phyloP scores from a whole-genome alignment of 2,329 filamentous ascomycete genomes.

The Chaetomium sp. region DNA sequence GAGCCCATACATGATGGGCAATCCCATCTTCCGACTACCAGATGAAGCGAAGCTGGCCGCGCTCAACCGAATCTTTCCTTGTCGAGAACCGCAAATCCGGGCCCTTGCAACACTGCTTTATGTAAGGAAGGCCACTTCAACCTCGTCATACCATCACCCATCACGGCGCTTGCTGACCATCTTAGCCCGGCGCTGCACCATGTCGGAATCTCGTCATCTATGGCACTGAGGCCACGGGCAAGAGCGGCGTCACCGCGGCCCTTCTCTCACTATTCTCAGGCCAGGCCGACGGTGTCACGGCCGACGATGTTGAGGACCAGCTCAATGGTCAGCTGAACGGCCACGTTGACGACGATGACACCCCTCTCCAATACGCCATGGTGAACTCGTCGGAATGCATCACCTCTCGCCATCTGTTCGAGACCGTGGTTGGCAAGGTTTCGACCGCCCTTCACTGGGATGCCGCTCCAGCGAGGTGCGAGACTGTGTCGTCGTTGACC shows the following conservation, averaged over 20 bases:
- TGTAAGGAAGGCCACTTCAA: conserved; percentile 30
- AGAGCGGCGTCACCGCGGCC: conserved; percentile 62
- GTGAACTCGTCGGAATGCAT: conserved; percentile 70
- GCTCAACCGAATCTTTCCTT: conserved; percentile 46
- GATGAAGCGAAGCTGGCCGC: conserved; percentile 44
- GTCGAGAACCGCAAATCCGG: conserved; percentile 53
- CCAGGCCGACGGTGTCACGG: conserved; percentile 32
- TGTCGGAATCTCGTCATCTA: conserved; percentile 72
- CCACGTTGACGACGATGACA: conserved; percentile 4
- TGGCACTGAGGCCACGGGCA: conserved; percentile 81
- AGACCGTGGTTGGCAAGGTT: conserved; percentile 59
- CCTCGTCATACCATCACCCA: neutral
- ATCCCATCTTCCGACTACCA: conserved; percentile 44
- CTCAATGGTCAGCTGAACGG: no score
- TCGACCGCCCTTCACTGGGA: conserved; percentile 44
- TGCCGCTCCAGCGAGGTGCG: conserved; percentile 58
- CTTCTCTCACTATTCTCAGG: conserved; percentile 46
- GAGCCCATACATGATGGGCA: conserved; percentile 25
- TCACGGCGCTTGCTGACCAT: conserved; percentile 14
- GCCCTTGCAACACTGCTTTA: conserved; percentile 49
- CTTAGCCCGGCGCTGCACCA: conserved; percentile 59
- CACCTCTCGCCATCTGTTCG: conserved; percentile 69
- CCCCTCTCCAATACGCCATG: conserved; percentile 50
- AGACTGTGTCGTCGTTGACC: conserved; percentile 70
- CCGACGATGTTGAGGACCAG: no score